Percentiles rank a stretch among this genome's conserved stretches.
These are phyloP conservation scores for Pythium rishiriense DNA, from an alignment of 352 stramenopile species.

Conservation along the genomic window DNA sequence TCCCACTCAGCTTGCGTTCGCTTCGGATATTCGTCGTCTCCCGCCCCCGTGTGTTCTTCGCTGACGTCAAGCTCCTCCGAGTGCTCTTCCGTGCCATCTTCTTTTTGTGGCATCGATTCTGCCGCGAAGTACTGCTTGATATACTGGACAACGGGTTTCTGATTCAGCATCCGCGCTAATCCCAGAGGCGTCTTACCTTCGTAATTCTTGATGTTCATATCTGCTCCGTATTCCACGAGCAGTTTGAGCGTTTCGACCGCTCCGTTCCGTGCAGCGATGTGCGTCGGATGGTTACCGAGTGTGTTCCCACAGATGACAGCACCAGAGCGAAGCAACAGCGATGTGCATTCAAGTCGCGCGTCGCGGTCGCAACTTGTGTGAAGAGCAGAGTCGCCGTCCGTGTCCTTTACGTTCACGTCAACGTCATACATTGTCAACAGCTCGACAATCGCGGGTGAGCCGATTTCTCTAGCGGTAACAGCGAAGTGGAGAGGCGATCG, in stretches of 20 bases:
- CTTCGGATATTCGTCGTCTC: slow-evolving; percentile 19
- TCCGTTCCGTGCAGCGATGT: slow-evolving; percentile 63
- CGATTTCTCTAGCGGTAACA: slow-evolving; percentile 30
- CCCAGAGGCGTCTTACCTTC: slow-evolving; percentile 74
- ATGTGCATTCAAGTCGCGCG: slow-evolving; percentile 45
- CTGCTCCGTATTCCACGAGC: slow-evolving; percentile 72
- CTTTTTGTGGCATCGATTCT: slow-evolving; percentile 26
- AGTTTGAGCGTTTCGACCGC: slow-evolving; percentile 69
- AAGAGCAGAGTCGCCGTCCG: slow-evolving; percentile 63
- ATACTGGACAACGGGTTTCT: slow-evolving; percentile 56
- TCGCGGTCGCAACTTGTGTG: slow-evolving; percentile 64
- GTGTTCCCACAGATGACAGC: slow-evolving; percentile 56
- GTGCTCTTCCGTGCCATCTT: neutral
- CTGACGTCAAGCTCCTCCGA: slow-evolving; percentile 11
- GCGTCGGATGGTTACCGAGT: slow-evolving; percentile 66
- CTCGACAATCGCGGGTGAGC: slow-evolving; percentile 39
- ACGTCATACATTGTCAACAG: slow-evolving; percentile 68
- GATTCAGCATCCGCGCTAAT: slow-evolving; percentile 69
- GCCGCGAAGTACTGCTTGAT: slow-evolving; percentile 63
- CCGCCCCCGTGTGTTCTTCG: slow-evolving; percentile 19
- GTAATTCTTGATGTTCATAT: slow-evolving; percentile 88
- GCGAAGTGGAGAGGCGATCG: slow-evolving; percentile 73
- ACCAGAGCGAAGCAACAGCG: slow-evolving; percentile 59
- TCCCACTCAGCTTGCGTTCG: slow-evolving; percentile 49
- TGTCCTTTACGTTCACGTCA: slow-evolving; percentile 73